Evolutionary conservation across 257 asterid species (phyloP).

Genomic region (Thymus mandschuricus): DNA sequence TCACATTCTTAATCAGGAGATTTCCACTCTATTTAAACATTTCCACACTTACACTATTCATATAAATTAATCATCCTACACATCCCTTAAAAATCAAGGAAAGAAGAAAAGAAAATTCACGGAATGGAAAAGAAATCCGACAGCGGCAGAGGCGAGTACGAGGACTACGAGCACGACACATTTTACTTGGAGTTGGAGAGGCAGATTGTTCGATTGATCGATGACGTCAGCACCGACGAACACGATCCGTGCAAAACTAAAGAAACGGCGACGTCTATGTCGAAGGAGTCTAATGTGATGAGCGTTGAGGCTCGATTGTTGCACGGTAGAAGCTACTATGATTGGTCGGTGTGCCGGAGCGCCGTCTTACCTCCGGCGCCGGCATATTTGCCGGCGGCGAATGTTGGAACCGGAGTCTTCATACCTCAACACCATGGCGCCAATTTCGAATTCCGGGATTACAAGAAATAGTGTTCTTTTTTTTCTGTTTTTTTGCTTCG

Average conservation of each 20-base stretch:
- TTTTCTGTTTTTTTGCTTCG: background rate
- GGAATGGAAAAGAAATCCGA: slow-evolving; percentile 26
- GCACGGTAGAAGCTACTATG: slow-evolving; percentile 17
- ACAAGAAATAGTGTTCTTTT: background rate
- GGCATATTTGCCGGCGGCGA: background rate
- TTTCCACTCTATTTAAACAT: background rate
- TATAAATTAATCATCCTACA: background rate
- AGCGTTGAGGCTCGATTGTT: background rate
- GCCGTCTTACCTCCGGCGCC: background rate
- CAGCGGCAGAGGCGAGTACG: background rate
- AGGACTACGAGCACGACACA: slow-evolving; percentile 26
- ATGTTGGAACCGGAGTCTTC: slow-evolving; percentile 36
- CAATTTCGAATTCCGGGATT: slow-evolving; percentile 1
- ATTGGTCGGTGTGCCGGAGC: slow-evolving; percentile 24
- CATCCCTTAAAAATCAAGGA: background rate
- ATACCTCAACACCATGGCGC: slow-evolving; percentile 31
- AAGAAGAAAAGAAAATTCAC: background rate
- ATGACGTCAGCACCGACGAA: slow-evolving; percentile 25
- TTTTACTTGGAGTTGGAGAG: slow-evolving; percentile 32
- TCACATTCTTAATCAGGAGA: slow-evolving; percentile 19
- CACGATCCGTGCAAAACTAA: background rate
- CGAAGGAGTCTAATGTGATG: background rate
- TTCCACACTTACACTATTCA: too few species aligned
- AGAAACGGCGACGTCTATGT: background rate
- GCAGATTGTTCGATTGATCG: slow-evolving; percentile 27